phyloP scores from a whole-genome alignment of 768 basidiomycete species.

The Suillus fuscotomentosus region DNA sequence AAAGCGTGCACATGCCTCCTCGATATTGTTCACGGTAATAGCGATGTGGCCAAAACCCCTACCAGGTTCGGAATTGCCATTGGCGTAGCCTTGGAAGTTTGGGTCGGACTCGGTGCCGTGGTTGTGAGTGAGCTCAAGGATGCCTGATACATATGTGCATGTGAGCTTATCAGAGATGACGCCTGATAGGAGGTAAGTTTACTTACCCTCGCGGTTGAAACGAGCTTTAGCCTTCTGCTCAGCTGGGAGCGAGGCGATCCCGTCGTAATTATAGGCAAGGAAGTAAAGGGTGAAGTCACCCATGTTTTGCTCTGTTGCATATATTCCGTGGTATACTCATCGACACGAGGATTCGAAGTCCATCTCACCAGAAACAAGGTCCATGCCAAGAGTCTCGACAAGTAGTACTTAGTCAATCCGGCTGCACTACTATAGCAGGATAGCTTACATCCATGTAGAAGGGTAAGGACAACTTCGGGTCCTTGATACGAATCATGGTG shows the following conservation, averaged over 20 bases:
- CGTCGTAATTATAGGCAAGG: slow-evolving; percentile 73
- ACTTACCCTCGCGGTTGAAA: slow-evolving; percentile 72
- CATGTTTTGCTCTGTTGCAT: slow-evolving; percentile 47
- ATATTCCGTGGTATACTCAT: slow-evolving; percentile 9
- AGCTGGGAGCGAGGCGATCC: slow-evolving; percentile 40
- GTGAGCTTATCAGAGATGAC: not conserved
- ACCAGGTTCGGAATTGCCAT: slow-evolving; percentile 83
- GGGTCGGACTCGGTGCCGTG: slow-evolving; percentile 86
- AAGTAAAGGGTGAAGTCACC: slow-evolving; percentile 79
- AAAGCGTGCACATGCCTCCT: slow-evolving; percentile 81
- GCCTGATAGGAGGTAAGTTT: slow-evolving; percentile 4
- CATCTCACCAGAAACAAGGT: slow-evolving; percentile 55
- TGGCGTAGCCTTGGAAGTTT: slow-evolving; percentile 78
- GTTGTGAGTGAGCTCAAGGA: slow-evolving; percentile 87
- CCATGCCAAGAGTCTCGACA: slow-evolving; percentile 68
- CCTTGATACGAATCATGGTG: slow-evolving; percentile 87
- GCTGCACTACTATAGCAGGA: not conserved
- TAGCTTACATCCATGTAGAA: slow-evolving; percentile 73
- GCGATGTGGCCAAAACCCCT: slow-evolving; percentile 86
- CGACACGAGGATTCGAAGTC: not conserved
- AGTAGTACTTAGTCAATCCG: not conserved
- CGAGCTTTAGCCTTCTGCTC: slow-evolving; percentile 52
- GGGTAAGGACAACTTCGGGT: slow-evolving; percentile 74
- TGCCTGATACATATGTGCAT: slow-evolving; percentile 38
- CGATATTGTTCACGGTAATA: slow-evolving; percentile 79